Base-by-base conservation (phyloP, 2,329 filamentous ascomycete species). In the Phaeoacremonium minimum region DNA sequence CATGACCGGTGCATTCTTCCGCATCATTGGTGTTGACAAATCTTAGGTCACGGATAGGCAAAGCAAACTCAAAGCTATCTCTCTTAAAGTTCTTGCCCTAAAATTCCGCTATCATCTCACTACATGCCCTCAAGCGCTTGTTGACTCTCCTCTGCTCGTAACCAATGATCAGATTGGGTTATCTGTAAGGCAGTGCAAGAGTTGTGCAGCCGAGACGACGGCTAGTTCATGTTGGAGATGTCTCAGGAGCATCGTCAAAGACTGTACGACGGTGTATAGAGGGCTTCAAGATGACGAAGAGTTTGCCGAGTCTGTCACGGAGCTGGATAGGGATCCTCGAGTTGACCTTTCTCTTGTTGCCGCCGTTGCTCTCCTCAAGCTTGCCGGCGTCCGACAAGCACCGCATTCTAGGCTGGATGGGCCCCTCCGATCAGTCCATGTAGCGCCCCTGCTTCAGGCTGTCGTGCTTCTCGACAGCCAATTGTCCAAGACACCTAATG, bases 391-490 rank as follows among this genome's bases (percentile, higher is more conserved):
- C 18, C 18, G 35, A 6, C 43, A 42, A 15, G 14, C 28, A 14
- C 40, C 41, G 2, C 18, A 42, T 7, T 18, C 40, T 20, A 40
- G 36, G 3, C 28, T 40, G 4, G 22, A 36, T 4, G 35, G 48
- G 8, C 42, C 50, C 3, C 35, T 55, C 26, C 41, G 46, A 6
- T 40, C 37, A 28, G 42, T 51, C 4, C 43, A 63, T 15, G 37
- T 55, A 0, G 40, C 50, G 4, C 42, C 55, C 8, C 57, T 77
- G 14, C 51, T 78, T 1, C 71, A 70, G 31, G 75, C 73, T 0
- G 53, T 70, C 2, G 40, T 69, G 1, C 51, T 78, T 5, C 60
- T 79, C 1, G 71, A 77, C 19, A 57, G 65, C 11, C 72, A 75
- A 39, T 58, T 71, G 5, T 52, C 52, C n/a, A 49, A 56, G 33